Evolutionary conservation across 2,329 filamentous ascomycete species (phyloP).

Genomic region (Hymenoscyphus salicellus): DNA sequence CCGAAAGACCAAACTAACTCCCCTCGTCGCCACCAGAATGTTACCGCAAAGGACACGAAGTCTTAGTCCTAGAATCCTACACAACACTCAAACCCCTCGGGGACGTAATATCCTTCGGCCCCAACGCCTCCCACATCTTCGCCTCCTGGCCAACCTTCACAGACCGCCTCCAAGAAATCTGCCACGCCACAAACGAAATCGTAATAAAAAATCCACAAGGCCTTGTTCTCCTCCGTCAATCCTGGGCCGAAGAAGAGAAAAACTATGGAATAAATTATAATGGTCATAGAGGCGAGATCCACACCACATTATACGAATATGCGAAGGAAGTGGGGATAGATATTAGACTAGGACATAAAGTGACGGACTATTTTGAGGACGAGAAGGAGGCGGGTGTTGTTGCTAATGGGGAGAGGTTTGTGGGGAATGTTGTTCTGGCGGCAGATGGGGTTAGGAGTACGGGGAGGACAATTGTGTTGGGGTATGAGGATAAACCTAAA

Average conservation of each 20-base stretch:
- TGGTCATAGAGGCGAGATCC: conserved; percentile 55
- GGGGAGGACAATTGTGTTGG: conserved; percentile 33
- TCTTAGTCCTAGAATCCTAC: conserved; percentile 48
- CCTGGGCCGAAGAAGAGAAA: conserved; percentile 39
- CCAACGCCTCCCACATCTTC: conserved; percentile 57
- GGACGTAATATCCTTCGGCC: conserved; percentile 53
- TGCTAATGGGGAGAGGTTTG: conserved; percentile 47
- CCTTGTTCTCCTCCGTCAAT: conserved; percentile 50
- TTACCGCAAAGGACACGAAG: conserved; percentile 56
- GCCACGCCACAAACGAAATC: conserved; percentile 39
- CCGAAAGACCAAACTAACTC: not conserved
- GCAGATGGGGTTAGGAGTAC: conserved; percentile 40
- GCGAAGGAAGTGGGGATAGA: conserved; percentile 49
- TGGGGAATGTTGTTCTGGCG: conserved; percentile 41
- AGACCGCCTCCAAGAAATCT: conserved; percentile 48
- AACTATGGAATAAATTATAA: conserved; percentile 49
- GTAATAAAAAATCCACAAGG: conserved; percentile 49
- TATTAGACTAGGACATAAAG: conserved; percentile 53
- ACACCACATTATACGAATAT: conserved; percentile 50
- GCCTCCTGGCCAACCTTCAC: conserved; percentile 52
- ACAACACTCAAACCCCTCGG: conserved; percentile 44
- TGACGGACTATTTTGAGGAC: conserved; percentile 51
- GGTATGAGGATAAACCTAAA: conserved; percentile 43
- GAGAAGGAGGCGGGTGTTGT: conserved; percentile 46
- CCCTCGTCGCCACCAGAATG: conserved; percentile 46